Evolutionary conservation across 2,329 filamentous ascomycete species (phyloP), one percentile per base, ranked within the genome.

Genomic region (Aspergillus vadensis): DNA sequence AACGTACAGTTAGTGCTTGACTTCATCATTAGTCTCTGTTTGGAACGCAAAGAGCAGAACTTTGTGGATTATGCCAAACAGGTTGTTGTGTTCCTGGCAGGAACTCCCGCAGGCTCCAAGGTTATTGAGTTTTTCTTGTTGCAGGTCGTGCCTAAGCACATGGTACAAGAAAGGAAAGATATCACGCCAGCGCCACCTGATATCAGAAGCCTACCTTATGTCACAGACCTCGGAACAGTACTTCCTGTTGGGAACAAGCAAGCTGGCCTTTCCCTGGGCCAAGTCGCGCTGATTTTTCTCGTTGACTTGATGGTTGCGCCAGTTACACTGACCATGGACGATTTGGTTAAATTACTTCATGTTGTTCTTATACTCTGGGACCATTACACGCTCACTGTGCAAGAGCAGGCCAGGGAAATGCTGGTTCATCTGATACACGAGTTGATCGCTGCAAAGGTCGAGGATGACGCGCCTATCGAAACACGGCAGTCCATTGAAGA

Each of bases 41-140:
- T 99, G 10, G 95, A 99, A 70, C 88, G 94, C 32, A 88, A 94
- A 52, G 96, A 99, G 74, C 95, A 99, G 70, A 98, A 97, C 69
- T 99, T 97, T 75, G 94, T 99, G 58, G 92, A 97, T 68, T 97
- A 96, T 72, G 94, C 94, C 5, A 99, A 98, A 79, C 95, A 99
- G 75, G 95, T 99, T 55, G 92, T 98, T 15, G 96, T 99, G 0
- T 98, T 97, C 74, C 77, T 99, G 5, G 96, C 95, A 0, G 95
- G 91, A 65, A 97, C 85, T 71, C 90, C 77, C 72, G 88, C 93
- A 2, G 93, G 93, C 0, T 89, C 91, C 51, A 96, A 96, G 70
- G 93, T 99, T 3, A 89, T 99, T 10, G 95, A 99, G 65, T 97
- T 97, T 67, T 83, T 99, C 57, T 81, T 98, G 27, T 84, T 96